Base-by-base conservation (phyloP, 2,329 filamentous ascomycete genomes). In the Colletotrichum echinochloae region DNA sequence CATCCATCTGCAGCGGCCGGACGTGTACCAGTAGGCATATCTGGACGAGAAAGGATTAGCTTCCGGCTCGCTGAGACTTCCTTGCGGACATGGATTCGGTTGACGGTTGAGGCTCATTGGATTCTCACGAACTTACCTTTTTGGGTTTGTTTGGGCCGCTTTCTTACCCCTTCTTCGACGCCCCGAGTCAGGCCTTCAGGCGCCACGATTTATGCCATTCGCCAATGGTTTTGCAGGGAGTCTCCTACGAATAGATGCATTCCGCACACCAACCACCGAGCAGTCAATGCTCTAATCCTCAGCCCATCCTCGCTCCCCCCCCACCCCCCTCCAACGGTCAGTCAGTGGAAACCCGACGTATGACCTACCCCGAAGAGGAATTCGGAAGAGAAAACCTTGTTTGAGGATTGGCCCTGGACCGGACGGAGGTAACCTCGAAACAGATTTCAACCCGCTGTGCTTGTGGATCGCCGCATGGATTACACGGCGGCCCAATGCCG, bases 401-500 rank as follows among this genome's bases (percentile, higher is more conserved):
- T n/a, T 41, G 20, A 35, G 6, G 44, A 62, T 41, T 62, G 52
- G 52, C 33, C 51, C 20, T 54, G 37, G 35, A n/a, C 26, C 35
- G 54, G 26, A 30, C 51, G n/a, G 68, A 57, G 60, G 54, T 67
- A 37, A 44, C 37, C 44, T 39, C 46, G 28, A 68, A 41, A 67
- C 63, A 41, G 30, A 37, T 54, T 48, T 64, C 59, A 70, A 70
- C 64, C 48, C 37, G 52, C 30, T 46, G 12, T 11, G 37, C 18
- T 18, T 54, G 44, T 63, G 35, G 64, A 71, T 71, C 68, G 68
- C 64, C 37, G 57, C 64, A 70, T 59, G 68, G 68, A 39, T 54
- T 59, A 54, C 57, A 37, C 23, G 16, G 56, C 33, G 41, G 14
- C 28, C 23, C 8, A 18, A 41, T 26, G 16, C 9, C 11, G 20